Evolutionary conservation across 202 grass and related monocot genomes (phyloP).

Genomic region (Bolboschoenoplectus hybrid): DNA sequence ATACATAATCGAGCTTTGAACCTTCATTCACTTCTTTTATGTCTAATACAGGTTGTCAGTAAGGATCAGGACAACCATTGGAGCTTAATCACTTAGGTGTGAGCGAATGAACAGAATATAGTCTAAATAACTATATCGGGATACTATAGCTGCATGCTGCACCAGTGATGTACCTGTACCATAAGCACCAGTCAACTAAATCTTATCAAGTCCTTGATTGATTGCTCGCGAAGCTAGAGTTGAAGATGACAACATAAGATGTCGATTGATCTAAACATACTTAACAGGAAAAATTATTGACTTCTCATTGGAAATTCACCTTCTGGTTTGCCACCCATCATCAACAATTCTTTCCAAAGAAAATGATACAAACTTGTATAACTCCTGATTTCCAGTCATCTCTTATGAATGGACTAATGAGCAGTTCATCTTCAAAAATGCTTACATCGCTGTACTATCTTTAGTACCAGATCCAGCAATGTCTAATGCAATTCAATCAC

Average conservation of each 20-base stretch:
- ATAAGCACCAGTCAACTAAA: slow-evolving; percentile 20
- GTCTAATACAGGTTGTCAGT: background rate
- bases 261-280: background rate
- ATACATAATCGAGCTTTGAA: background rate
- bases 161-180: slow-evolving; percentile 6
- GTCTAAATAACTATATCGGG: background rate
- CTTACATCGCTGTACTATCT: background rate
- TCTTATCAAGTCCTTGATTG: background rate
- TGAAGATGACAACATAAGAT: background rate
- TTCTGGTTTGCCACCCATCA: background rate
- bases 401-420: background rate
- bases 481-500: slow-evolving; percentile 11
- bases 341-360: background rate
- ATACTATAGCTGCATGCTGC: slow-evolving; percentile 4
- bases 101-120: background rate
- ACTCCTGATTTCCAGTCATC: background rate
- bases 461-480: slow-evolving; percentile 30
- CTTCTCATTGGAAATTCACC: background rate
- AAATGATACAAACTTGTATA: background rate
- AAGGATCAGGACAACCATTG: background rate
- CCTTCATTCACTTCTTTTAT: background rate
- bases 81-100: background rate
- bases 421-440: background rate
- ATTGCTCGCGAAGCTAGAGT: background rate
- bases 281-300: background rate